These are phyloP conservation scores for Cystobasidium sp. DNA, from an alignment of 1,284 basidiomycete genomes.

Conservation along the genomic window DNA sequence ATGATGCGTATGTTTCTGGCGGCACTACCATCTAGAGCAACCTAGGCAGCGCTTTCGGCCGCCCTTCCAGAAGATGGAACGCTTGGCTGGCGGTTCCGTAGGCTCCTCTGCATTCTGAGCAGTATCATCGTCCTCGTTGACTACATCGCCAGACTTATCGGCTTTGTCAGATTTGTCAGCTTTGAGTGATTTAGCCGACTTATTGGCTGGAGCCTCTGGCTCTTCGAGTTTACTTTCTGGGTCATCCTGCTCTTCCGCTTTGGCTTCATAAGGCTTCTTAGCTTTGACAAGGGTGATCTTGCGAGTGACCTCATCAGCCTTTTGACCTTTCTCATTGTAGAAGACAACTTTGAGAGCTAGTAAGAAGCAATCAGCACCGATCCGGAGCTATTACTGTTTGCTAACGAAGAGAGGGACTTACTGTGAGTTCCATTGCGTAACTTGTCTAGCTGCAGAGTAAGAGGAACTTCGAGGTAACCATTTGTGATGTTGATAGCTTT, in stretches of 20 bases:
- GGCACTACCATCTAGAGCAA: too few relatives aligned
- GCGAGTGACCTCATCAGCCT: neutral
- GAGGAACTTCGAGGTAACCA: conserved; percentile 13
- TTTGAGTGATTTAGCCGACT: neutral
- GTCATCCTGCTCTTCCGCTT: neutral
- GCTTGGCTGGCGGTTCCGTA: too few relatives aligned
- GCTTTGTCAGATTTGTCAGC: neutral
- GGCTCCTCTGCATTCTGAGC: too few relatives aligned
- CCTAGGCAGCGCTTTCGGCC: too few relatives aligned
- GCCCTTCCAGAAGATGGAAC: too few relatives aligned
- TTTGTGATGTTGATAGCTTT: conserved; percentile 2
- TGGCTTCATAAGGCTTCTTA: neutral
- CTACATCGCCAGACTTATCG: too few relatives aligned
- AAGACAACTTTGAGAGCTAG: conserved; percentile 1
- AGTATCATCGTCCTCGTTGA: too few relatives aligned
- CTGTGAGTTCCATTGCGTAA: neutral
- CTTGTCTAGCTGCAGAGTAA: neutral
- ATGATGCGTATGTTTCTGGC: too few relatives aligned
- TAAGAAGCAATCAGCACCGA: neutral
- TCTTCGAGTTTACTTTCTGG: neutral
- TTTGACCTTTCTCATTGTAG: conserved; percentile 6
- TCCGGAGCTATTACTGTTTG: neutral
- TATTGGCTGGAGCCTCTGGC: neutral
- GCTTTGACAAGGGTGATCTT: neutral
- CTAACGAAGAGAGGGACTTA: neutral